Percentiles rank a stretch among this genome's conserved stretches.
These are phyloP conservation scores for Aspergillus novofumigatus DNA, from an alignment of 2,329 filamentous ascomycete genomes.

Conservation along the genomic window DNA sequence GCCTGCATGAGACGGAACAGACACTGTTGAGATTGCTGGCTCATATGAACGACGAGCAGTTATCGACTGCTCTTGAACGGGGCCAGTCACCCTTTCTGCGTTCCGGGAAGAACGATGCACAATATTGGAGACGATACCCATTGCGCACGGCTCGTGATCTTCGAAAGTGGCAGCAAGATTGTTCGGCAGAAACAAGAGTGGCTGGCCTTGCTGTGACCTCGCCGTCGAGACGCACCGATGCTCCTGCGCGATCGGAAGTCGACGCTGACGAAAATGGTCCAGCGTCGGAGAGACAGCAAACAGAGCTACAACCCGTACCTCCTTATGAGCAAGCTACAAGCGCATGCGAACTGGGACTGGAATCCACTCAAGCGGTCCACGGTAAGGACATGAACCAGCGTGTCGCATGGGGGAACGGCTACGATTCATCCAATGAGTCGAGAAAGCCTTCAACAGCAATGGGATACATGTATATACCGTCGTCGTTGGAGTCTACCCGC, in stretches of 20 bases:
- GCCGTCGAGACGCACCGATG: not conserved
- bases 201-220: not conserved
- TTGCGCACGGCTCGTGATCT: constrained; percentile 31
- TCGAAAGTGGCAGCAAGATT: constrained; percentile 34
- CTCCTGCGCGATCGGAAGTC: not conserved
- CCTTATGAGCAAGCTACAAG: not conserved
- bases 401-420: too few species aligned
- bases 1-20: constrained; percentile 41
- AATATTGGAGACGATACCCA: constrained; percentile 38
- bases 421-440: too few species aligned
- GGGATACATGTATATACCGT: not conserved
- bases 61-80: constrained; percentile 20
- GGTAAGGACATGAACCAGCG: not conserved
- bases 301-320: not conserved
- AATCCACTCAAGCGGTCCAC: not conserved
- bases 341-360: not conserved
- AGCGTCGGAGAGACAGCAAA: not conserved
- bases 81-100: constrained; percentile 14
- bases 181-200: constrained; percentile 1
- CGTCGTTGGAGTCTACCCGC: not conserved
- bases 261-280: not conserved
- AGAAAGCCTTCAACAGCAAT: too few species aligned
- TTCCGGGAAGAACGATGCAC: constrained; percentile 29
- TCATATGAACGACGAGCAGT: constrained; percentile 28
- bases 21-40: constrained; percentile 37